Base-by-base conservation (phyloP, 192 early-diverging fungal species). In the Podila minutissima region DNA sequence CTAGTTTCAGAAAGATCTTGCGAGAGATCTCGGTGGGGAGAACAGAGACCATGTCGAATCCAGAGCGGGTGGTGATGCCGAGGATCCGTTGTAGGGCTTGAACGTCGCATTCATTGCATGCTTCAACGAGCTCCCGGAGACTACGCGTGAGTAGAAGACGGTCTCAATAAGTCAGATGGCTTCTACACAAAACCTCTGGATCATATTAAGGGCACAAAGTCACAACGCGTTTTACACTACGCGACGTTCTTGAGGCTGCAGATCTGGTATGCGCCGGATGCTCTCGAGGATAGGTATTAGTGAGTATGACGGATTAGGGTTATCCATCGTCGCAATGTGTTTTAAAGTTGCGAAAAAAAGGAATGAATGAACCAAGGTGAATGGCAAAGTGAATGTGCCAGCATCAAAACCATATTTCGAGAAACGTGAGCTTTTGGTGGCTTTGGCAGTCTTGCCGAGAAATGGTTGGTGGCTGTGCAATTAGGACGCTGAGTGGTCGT, bases 1-100 rank as follows among this genome's bases (percentile, higher is more conserved):
- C 64, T 9, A 77, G 69, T 5, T 67, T 55, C 59, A 67, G 8
- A 55, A 77, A 62, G 33, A 77, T 66, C 24, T 53, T 26, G 53
- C 55, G 68, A 1, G 75, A 71, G 24, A 77, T 53, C 35, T 77
- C 75, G 26, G 24, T 1, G 0, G 75, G 75, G 15, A 77, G 41
- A 0, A 55, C 37, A 1, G 75, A 77, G 1, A 77, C 59, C 24
- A 70, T 46, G 48, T 77, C 75, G 33, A 55, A 77, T 41, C 75
- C 75, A 19, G 75, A 71, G 4, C 51, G 55, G 11, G 63, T 77
- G 15, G 64, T 66, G 32, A 66, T 64, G 13, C 75, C 75, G 7
- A 77, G 49, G 3, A 77, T 26, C 15, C 75, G 68, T 4, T 71
- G 75, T 17, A 77, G 22, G 2, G 66, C 69, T 26, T 77, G 75